Conservation (phyloP, 805 yeast genomes). For the Cyberlindnera veronae region DNA sequence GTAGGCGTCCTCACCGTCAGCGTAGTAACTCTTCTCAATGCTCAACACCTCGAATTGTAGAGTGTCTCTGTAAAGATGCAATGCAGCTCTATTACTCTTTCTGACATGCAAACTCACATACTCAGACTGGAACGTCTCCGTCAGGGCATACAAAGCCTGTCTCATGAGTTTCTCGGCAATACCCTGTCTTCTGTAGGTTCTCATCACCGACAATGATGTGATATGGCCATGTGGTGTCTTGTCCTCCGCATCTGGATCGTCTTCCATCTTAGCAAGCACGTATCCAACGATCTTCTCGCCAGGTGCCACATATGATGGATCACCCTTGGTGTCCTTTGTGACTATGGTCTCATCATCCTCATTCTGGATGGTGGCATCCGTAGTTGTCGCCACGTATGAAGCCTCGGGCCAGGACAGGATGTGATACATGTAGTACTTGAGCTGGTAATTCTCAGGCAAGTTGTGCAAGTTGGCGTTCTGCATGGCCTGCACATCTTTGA, state of each 20-base stretch:
- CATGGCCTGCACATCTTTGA: conserved; percentile 87
- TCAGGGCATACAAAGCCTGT: conserved; percentile 73
- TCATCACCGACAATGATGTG: conserved; percentile 90
- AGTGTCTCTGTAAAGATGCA: conserved; percentile 85
- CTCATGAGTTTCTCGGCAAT: conserved; percentile 89
- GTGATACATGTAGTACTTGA: conserved; percentile 93
- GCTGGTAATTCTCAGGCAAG: conserved; percentile 89
- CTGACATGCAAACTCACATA: conserved; percentile 92
- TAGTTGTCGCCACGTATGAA: conserved; percentile 87
- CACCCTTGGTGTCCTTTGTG: conserved; percentile 40
- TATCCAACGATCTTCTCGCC: conserved; percentile 92
- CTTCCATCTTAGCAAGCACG: conserved; percentile 95
- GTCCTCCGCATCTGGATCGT: conserved; percentile 75
- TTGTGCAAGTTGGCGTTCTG: conserved; percentile 91
- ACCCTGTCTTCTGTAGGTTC: conserved; percentile 94
- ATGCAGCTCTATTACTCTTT: conserved; percentile 89
- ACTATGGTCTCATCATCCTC: conserved; percentile 13
- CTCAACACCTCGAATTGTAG: conserved; percentile 76
- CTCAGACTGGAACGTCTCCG: conserved; percentile 77
- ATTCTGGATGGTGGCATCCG: conserved; percentile 20
- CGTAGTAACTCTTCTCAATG: conserved; percentile 87
- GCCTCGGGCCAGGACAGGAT: conserved; percentile 96
- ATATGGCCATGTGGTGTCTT: conserved; percentile 85
- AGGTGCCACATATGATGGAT: conserved; percentile 58
- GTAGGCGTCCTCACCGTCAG: conserved; percentile 97